phyloP scores from a whole-genome alignment of 1,139 yeast species.

The Candida labiduridarum region DNA sequence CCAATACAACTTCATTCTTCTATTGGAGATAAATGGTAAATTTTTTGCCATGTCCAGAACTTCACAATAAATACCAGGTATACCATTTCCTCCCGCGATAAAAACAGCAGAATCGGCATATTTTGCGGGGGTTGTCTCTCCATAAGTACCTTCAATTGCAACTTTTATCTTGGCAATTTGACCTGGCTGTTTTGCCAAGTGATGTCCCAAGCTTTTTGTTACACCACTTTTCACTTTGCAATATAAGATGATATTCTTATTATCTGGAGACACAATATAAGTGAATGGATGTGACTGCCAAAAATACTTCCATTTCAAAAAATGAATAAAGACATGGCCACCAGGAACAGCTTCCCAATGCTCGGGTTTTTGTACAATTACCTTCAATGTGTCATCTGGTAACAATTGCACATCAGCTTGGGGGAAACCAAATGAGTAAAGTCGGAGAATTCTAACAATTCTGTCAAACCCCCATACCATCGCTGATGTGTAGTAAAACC shows the following conservation, averaged over 20 bases:
- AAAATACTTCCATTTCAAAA: conserved; percentile 37
- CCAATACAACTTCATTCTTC: conserved; percentile 50
- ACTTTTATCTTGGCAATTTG: conserved; percentile 34
- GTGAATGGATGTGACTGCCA: conserved; percentile 52
- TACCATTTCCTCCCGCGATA: conserved; percentile 48
- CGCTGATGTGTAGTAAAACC: conserved; percentile 40
- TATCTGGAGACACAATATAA: conserved; percentile 26
- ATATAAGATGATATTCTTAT: conserved; percentile 25
- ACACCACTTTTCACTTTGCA: conserved; percentile 43
- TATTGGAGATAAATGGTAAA: conserved; percentile 18
- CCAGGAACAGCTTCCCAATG: conserved; percentile 51
- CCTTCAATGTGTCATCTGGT: conserved; percentile 43
- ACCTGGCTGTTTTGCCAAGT: conserved; percentile 30
- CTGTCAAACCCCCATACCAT: conserved; percentile 52
- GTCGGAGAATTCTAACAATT: conserved; percentile 34
- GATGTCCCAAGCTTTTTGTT: conserved; percentile 33
- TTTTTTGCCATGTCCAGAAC: conserved; percentile 26
- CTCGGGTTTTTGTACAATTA: conserved; percentile 41
- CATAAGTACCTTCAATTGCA: conserved; percentile 47
- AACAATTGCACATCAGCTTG: conserved; percentile 52
- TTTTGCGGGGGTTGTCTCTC: conserved; percentile 33
- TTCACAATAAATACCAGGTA: conserved; percentile 48
- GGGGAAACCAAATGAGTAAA: conserved; percentile 44
- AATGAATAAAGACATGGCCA: conserved; percentile 54
- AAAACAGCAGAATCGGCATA: conserved; percentile 35